Base-by-base conservation (phyloP, 2,329 filamentous ascomycete genomes). In the Colletotrichum horii region DNA sequence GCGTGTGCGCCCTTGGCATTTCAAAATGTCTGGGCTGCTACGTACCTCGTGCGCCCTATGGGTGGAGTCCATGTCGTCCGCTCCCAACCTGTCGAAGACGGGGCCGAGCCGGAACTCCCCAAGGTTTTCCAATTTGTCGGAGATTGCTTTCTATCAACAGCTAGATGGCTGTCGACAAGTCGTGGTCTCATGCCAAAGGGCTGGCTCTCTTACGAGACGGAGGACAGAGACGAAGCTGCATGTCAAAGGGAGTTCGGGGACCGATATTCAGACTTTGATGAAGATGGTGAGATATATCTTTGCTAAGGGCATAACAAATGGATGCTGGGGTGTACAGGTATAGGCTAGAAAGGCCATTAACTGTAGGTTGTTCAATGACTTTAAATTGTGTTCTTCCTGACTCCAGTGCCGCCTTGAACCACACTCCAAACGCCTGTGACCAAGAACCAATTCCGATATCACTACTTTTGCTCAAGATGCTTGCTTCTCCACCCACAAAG, bases 281-380 rank as follows among this genome's bases (percentile, higher is more conserved):
- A 52, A n/a, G 19, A 52, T 22, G n/a, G 43, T 52, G 43, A 22
- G 43, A 52, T 52, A 22, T 22, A 52, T 52, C n/a, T 52, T 14
- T 52, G 43, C 43, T 52, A 14, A 52, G 3, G 3, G 6, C 9
- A 43, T n/a, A 19, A 43, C 19, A 1, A 9, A n/a, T 43, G 5
- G 2, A 9, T 43, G 1, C 5, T 43, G 38, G 19, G n/a, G n/a
- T 3, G 9, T 4, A 43, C 9, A 43, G 5, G 11, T n/a, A 43
- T 0, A 9, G 19, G 19, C 11, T 22, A 52, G 11, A n/a, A 22
- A 22, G 19, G 6, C 11, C 11, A 14, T 48, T 11, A 22, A 14
- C 0, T 2, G 6, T 22, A 4, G 3, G 4, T 22, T 14, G 11
- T 22, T 7, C 11, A n/a, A 48, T 1, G 11, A 22, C 19, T 48